Conservation (phyloP, 2,329 filamentous ascomycete genomes). For the Cadophora sp. region DNA sequence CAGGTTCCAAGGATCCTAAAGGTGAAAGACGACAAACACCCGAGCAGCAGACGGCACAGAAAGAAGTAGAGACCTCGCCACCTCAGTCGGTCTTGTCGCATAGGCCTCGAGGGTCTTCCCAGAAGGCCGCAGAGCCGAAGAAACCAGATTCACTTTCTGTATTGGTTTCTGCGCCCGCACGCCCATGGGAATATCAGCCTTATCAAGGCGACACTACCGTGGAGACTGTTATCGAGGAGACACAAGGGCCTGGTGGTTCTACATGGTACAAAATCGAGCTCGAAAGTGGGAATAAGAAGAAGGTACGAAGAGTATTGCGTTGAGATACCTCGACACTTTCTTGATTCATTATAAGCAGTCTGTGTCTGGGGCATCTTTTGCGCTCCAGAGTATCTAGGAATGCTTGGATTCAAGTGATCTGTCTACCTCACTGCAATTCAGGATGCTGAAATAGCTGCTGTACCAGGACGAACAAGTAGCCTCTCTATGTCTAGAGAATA, state of each 20-base stretch:
- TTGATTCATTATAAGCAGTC: not conserved
- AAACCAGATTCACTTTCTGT: constrained; percentile 34
- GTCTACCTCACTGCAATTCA: not conserved
- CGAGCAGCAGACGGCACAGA: constrained; percentile 17
- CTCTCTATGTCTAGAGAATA: not conserved
- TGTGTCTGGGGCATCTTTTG: not conserved
- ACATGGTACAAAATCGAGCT: constrained; percentile 42
- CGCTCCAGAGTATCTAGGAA: not conserved
- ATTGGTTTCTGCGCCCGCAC: constrained; percentile 36
- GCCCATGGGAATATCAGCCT: constrained; percentile 41
- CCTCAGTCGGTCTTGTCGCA: constrained; percentile 36
- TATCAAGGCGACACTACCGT: constrained; percentile 41
- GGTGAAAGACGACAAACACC: constrained; percentile 29
- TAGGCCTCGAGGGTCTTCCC: constrained; percentile 33
- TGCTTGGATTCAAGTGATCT: not conserved
- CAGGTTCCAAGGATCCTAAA: constrained; percentile 34
- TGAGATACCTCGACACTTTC: not conserved
- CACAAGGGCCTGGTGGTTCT: constrained; percentile 30
- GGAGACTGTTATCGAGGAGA: constrained; percentile 39
- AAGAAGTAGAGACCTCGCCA: constrained; percentile 24
- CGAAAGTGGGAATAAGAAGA: constrained; percentile 42
- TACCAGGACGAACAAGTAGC: not conserved
- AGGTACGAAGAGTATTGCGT: constrained; percentile 38
- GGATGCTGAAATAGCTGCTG: not conserved
- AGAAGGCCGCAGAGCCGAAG: constrained; percentile 21